Percentiles rank a stretch among this genome's conserved stretches.
phyloP scores from a whole-genome alignment of 768 basidiomycete species.

The Hemileccinum rubropunctum region DNA sequence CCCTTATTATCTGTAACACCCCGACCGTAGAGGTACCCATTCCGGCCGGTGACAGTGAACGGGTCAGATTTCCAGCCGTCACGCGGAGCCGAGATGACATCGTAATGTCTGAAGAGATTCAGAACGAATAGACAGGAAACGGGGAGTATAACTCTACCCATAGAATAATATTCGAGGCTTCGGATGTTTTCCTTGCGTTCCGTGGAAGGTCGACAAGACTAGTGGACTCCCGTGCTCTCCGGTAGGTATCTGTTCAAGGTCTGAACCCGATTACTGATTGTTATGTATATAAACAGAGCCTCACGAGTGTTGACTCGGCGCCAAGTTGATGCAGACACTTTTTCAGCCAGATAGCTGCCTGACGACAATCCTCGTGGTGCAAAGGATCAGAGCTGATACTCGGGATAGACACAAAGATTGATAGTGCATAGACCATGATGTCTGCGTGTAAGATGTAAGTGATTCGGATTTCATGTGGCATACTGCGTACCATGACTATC shows the following conservation, averaged over 20 bases:
- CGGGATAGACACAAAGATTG: conserved; percentile 83
- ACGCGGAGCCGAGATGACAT: conserved; percentile 82
- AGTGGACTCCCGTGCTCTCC: conserved; percentile 80
- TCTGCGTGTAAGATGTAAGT: conserved; percentile 39
- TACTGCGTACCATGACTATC: conserved; percentile 21
- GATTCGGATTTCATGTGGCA: background rate
- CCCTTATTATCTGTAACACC: conserved; percentile 96
- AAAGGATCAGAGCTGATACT: conserved; percentile 71
- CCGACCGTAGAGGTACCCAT: conserved; percentile 88
- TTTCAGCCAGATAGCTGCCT: conserved; percentile 90
- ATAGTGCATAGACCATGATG: conserved; percentile 73
- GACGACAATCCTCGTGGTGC: conserved; percentile 85
- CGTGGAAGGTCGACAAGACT: conserved; percentile 84
- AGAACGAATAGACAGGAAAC: background rate
- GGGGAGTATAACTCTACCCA: conserved; percentile 47
- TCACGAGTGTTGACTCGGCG: conserved; percentile 72
- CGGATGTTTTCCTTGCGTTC: conserved; percentile 52
- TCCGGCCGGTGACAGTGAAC: conserved; percentile 74
- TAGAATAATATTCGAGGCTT: conserved; percentile 87
- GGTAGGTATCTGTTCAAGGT: conserved; percentile 59
- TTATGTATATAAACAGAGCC: conserved; percentile 15
- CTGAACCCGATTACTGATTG: background rate
- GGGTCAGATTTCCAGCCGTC: conserved; percentile 83
- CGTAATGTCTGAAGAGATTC: conserved; percentile 70
- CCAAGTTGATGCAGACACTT: conserved; percentile 88